These are phyloP conservation scores for Naematelia aurantialba DNA, from an alignment of 768 basidiomycete genomes.

Conservation along the genomic window DNA sequence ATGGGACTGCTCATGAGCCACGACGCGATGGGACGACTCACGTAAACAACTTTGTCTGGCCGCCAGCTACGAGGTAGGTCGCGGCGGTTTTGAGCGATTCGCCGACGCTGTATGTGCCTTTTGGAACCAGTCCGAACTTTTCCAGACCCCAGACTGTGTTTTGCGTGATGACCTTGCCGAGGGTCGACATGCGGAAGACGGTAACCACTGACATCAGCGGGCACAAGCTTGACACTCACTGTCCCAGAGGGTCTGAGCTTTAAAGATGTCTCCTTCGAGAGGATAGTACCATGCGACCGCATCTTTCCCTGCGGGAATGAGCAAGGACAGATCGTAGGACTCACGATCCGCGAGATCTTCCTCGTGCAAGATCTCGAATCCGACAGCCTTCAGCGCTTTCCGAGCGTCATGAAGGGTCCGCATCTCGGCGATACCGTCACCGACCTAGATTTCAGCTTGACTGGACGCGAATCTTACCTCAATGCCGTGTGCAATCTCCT, in stretches of 20 bases:
- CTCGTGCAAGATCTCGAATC: constrained; percentile 81
- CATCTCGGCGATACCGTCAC: constrained; percentile 98
- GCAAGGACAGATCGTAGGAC: neutral
- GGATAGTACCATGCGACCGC: constrained; percentile 86
- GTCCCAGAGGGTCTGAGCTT: constrained; percentile 93
- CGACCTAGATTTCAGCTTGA: constrained; percentile 54
- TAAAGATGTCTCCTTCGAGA: constrained; percentile 83
- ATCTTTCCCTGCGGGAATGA: constrained; percentile 34
- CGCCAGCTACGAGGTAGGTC: constrained; percentile 73
- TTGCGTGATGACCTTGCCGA: constrained; percentile 78
- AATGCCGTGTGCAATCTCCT: constrained; percentile 81
- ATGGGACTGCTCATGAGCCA: constrained; percentile 35
- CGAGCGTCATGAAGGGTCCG: constrained; percentile 67
- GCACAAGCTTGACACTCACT: constrained; percentile 45
- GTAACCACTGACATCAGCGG: constrained; percentile 41
- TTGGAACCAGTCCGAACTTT: constrained; percentile 72
- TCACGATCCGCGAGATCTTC: constrained; percentile 86
- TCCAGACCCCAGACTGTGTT: constrained; percentile 74
- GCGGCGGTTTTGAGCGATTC: constrained; percentile 82
- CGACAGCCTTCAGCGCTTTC: constrained; percentile 73
- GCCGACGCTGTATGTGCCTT: constrained; percentile 86
- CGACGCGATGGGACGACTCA: constrained; percentile 23
- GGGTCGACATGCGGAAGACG: constrained; percentile 78
- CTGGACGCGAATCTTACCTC: constrained; percentile 54
- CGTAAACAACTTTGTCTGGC: constrained; percentile 64